phyloP scores from a whole-genome alignment of 2,329 filamentous ascomycete genomes.

The Bipolaris cookei region DNA sequence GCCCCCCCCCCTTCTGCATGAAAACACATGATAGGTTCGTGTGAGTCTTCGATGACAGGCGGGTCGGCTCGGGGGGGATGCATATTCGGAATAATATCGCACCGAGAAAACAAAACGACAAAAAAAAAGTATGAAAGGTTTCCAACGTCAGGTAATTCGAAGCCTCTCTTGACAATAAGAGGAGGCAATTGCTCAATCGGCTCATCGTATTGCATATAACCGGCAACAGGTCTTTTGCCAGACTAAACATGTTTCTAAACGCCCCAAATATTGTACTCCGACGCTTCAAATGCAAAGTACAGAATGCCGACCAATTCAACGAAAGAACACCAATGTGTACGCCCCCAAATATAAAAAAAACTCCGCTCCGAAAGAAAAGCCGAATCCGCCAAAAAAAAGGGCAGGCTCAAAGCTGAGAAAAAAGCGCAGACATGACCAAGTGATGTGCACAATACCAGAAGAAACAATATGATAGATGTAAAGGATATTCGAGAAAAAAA shows the following conservation, averaged over 20 bases:
- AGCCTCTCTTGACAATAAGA: neutral
- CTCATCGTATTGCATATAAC: slow-evolving; percentile 6
- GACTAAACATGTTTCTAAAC: slow-evolving; percentile 12
- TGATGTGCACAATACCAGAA: slow-evolving; percentile 19
- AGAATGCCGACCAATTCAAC: slow-evolving; percentile 10
- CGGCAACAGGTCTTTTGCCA: neutral
- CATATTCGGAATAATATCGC: neutral
- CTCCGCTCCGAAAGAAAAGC: slow-evolving; percentile 6
- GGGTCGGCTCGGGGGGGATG: neutral
- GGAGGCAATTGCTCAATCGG: slow-evolving; percentile 1
- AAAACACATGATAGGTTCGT: no score
- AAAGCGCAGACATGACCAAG: slow-evolving; percentile 9
- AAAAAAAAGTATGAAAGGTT: neutral
- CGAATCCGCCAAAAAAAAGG: neutral
- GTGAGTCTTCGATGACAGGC: neutral
- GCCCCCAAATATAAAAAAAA: slow-evolving; percentile 3
- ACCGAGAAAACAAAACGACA: neutral
- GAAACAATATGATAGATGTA: slow-evolving; percentile 23
- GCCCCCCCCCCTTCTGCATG: no score
- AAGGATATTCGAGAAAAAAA: slow-evolving; percentile 23
- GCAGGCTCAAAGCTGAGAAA: slow-evolving; percentile 10
- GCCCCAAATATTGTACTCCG: slow-evolving; percentile 15
- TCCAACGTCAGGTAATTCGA: neutral
- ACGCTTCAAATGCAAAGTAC: slow-evolving; percentile 16
- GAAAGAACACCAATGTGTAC: slow-evolving; percentile 1